Evolutionary conservation across 139 green algal species (phyloP), one percentile per base, ranked within the genome.

Genomic region (Chlorella sp.): DNA sequence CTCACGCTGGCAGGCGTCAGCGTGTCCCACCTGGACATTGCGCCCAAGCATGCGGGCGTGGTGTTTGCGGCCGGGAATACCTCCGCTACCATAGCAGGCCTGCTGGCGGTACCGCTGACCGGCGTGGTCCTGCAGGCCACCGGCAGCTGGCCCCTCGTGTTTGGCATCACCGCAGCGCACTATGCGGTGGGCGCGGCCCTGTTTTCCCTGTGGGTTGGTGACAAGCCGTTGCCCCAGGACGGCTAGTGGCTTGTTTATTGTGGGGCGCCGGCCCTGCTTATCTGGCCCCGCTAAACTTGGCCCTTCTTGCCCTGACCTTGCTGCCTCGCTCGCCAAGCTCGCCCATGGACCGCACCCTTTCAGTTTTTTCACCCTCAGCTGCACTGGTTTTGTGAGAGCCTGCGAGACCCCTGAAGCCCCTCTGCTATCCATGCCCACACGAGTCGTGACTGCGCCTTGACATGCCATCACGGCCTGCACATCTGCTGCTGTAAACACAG

Each of bases 21-120:
- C 28, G 92, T 91, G 20, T 93, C 65, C 63, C 94, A 97, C 65
- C 87, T 97, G 57, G 94, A 97, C 84, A 89, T 97, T 25, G 93
- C 93, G 1, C 94, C 94, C 13, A 85, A 88, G 20, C 88, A 97
- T 80, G 94, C 94, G 15, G 92, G 89, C 44, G 68, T 94, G 25
- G 87, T 97, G 6, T 97, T 96, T 87, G 94, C 90, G 1, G 88
- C 91, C 21, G 94, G 94, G 28, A 96, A 96, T 87, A 96, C 92
- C 0, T 87, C 87, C 13, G 94, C 92, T 30, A 97, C 94, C n/a
- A 55, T 94, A 25, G 93, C 92, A 5, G 94, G 94, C 12, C 78
- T 97, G 23, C 71, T 97, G 20, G 89, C 82, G 60, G 93, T 96
- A 39, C 93, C 93, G 12, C 57, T 94, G 28, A 94, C 88, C 0